phyloP scores from a whole-genome alignment of 768 basidiomycete genomes.

The Mycena vulgaris region DNA sequence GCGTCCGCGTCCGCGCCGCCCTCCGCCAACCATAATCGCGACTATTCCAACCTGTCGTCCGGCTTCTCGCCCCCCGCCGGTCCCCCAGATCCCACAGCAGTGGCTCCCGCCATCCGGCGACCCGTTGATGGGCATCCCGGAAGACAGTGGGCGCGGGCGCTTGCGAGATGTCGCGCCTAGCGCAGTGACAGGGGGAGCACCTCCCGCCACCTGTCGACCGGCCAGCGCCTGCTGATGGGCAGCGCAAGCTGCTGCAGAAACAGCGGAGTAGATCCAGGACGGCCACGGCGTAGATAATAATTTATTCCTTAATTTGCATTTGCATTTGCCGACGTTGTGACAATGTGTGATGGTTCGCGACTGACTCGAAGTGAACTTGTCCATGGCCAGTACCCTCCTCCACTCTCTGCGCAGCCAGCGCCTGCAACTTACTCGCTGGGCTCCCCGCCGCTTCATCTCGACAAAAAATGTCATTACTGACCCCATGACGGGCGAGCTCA shows the following conservation, averaged over 20 bases:
- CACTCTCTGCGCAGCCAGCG: constrained; percentile 32
- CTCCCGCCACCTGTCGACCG: constrained; percentile 19
- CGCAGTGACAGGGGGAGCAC: background rate
- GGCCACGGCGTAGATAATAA: background rate
- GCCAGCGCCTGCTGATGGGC: constrained; percentile 12
- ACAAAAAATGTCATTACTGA: constrained; percentile 45
- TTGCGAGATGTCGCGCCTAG: constrained; percentile 6
- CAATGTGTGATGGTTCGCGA: constrained; percentile 7
- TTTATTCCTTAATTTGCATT: constrained; percentile 4
- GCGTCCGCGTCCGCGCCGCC: constrained; percentile 13
- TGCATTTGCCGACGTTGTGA: background rate
- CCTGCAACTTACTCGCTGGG: constrained; percentile 11
- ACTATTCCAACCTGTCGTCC: constrained; percentile 6
- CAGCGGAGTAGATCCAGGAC: constrained; percentile 27
- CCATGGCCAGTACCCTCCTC: constrained; percentile 25
- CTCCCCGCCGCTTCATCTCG: constrained; percentile 35
- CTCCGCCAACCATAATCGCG: background rate
- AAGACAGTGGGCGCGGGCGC: constrained; percentile 29
- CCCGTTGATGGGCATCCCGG: constrained; percentile 5
- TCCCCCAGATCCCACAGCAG: constrained; percentile 34
- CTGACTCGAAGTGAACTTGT: background rate
- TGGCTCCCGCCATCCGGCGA: constrained; percentile 24
- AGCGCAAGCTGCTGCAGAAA: constrained; percentile 33
- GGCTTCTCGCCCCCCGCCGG: constrained; percentile 21
- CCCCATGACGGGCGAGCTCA: constrained; percentile 67